Evolutionary conservation across 2,329 filamentous ascomycete species (phyloP), one percentile per base, ranked within the genome.

Genomic region (Simplicillium aogashimaense): DNA sequence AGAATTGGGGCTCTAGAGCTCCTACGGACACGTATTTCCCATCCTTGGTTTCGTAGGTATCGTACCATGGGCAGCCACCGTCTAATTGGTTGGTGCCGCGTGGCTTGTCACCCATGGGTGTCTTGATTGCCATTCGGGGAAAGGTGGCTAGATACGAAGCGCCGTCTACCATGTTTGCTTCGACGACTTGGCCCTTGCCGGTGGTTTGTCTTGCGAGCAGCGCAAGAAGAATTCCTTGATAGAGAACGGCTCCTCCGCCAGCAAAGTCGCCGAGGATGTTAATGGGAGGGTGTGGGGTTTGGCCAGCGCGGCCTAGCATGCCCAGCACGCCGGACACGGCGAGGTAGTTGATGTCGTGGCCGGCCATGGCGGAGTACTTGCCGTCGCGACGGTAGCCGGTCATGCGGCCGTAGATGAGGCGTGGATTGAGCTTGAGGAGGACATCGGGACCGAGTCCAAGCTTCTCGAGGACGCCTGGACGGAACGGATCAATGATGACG

Each of bases 151-250:
- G 65, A 59, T 90, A 90, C 29, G 79, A 76, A 16, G 75, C 77
- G 8, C 90, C 90, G 63, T 97, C 90, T 11, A 95, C 90, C 90
- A 97, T 97, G 60, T 94, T 95, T 13, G 86, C 86, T 64, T 95
- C 87, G 8, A 97, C 88, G 11, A 95, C 81, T 63, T 95, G 90
- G 0, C 90, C 90, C 2, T 64, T 65, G 0, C 86, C 86, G 0
- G 69, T 79, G 34, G 60, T 64, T 37, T 70, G 65, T 29, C 87
- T 68, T 12, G 78, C 71, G 9, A 94, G 53, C 43, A 97, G 61
- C 0, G 92, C 90, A 15, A 95, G 67, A 41, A 95, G 59, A 4
- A 97, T 78, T 0, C 89, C 90, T 43, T 88, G 69, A 52, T 92
- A 86, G 33, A 92, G 80, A 48, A 79, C 80, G 1, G 83, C 81